Base-by-base conservation (phyloP, 306 rosid genomes). In the Cicer pinnatifidum region DNA sequence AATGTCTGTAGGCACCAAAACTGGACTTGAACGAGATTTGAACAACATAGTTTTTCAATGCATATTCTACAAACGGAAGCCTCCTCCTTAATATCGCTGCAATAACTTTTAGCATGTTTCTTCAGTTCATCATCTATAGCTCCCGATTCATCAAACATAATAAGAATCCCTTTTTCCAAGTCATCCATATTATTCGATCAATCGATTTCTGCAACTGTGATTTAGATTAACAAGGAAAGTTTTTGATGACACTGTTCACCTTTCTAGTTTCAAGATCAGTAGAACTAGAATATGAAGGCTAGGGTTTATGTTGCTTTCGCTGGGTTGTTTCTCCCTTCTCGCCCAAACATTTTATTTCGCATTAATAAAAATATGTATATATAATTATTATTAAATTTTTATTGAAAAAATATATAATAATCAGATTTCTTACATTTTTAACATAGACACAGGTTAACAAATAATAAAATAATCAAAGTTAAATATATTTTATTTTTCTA, bases 1-100 rank as follows among this genome's bases (percentile, higher is more conserved):
- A 94, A 86, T 1, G 99, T 85, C 85, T 94, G 97, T 35, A 94
- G 82, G 75, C 91, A 87, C 99, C 99, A 94, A 83, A 94, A 94
- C 84, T 89, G 99, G 35, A 91, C 94, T 81, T 91, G 92, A 57
- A 83, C 89, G 1, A 89, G 73, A 82, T 75, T 86, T 20, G 99
- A 87, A 72, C 75, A 85, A 68, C 95, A 86, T 17, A 94, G 58
- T 71, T 81, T 94, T 63, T 94, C 90, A 44, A 91, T 81, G 79
- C 99, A 91, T 69, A 89, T 66, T 40, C 90, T 89, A 44, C 89
- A 88, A 51, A 94, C 82, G 8, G 88, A 82, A 6, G 88, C 81
- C 72, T 85, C 84, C 72, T 78, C 96, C 85, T 91, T 94, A 19
- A 82, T 79, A 72, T 89, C 84, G 47, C 85, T 84, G 77, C 97